These are phyloP conservation scores for Ilex paraguariensis DNA, from an alignment of 305 asterid species.

Conservation along the genomic window DNA sequence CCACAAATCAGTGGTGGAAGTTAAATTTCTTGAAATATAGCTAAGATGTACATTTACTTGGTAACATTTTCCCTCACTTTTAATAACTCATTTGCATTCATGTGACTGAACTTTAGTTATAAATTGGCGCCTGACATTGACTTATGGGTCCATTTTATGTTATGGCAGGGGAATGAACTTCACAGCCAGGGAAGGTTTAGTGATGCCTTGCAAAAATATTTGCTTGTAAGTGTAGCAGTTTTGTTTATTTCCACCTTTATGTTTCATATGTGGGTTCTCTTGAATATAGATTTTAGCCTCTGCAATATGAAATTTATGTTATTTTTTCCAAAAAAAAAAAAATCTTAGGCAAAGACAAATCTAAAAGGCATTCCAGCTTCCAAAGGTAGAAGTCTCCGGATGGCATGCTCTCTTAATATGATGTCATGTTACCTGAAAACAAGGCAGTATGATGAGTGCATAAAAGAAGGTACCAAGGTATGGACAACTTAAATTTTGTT, in stretches of 20 bases:
- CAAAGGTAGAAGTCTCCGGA: constrained; percentile 54
- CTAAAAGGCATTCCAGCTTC: constrained; percentile 62
- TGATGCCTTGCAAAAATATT: constrained; percentile 74
- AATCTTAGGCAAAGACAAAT: constrained; percentile 72
- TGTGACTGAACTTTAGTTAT: too few species aligned
- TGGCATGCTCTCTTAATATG: constrained; percentile 84
- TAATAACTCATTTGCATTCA: too few species aligned
- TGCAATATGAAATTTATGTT: neutral
- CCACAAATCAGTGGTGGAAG: too few species aligned
- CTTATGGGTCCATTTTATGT: constrained; percentile 17
- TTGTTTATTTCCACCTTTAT: constrained; percentile 10
- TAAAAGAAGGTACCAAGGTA: constrained; percentile 92
- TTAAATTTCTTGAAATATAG: neutral
- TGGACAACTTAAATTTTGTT: constrained; percentile 10
- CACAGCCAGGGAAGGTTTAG: constrained; percentile 70
- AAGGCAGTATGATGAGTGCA: constrained; percentile 66
- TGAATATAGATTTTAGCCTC: constrained; percentile 3
- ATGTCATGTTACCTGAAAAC: constrained; percentile 96
- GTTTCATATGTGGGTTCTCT: constrained; percentile 8
- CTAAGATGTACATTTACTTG: neutral
- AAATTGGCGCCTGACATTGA: neutral
- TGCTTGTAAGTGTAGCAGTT: constrained; percentile 49
- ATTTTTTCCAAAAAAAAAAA: constrained; percentile 8
- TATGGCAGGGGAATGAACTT: constrained; percentile 77
- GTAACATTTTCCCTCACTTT: neutral